A percentile compares a stretch with the other conserved stretches of the same genome.
Evolutionary conservation across 495 filamentous ascomycete genomes (phyloP).

Genomic region (Penicillium daleae): DNA sequence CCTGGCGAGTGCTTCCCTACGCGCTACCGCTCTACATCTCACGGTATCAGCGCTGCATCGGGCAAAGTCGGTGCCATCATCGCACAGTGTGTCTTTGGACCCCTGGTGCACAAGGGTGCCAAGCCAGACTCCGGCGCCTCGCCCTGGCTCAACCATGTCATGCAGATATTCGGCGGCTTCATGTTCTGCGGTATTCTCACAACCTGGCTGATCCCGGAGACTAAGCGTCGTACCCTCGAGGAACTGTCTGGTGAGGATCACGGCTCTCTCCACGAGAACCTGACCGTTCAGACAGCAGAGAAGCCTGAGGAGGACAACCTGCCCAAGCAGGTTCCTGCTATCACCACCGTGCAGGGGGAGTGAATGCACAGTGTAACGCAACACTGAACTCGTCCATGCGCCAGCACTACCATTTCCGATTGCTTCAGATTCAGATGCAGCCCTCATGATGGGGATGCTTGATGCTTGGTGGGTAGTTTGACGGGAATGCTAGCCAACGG

Average conservation of each 20-base stretch:
- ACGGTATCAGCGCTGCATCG: constrained; percentile 80
- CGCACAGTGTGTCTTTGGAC: constrained; percentile 52
- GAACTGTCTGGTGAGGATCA: constrained; percentile 22
- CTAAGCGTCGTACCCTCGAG: constrained; percentile 65
- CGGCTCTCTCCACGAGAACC: background rate
- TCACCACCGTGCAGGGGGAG: constrained; percentile 1
- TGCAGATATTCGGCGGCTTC: constrained; percentile 80
- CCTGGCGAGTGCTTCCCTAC: constrained; percentile 92
- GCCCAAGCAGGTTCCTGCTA: background rate
- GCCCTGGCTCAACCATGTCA: constrained; percentile 79
- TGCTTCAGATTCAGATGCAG: background rate
- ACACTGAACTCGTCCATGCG: background rate
- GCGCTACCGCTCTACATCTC: constrained; percentile 79
- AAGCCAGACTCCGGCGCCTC: constrained; percentile 31
- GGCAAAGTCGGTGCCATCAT: constrained; percentile 81
- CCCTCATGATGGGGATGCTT: background rate
- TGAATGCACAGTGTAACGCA: background rate
- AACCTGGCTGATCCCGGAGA: constrained; percentile 72
- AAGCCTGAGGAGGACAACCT: background rate
- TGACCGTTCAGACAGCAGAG: background rate
- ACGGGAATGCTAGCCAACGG: background rate
- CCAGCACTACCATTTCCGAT: background rate
- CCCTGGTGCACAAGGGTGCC: constrained; percentile 47
- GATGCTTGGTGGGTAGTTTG: background rate
- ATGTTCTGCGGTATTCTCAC: constrained; percentile 74